Conservation (phyloP, 345 rosid species). For the Arabidopsis thaliana region TAIR10.1 NC_003075.7:12795001-12795500, state of each 20-base stretch:
- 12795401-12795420: constrained; percentile 33
- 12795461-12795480: constrained; percentile 3
- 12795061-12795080: background rate
- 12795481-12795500: background rate
- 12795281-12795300: background rate
- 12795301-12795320: constrained; percentile 8
- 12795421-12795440: constrained; percentile 37
- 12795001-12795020: background rate
- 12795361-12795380: constrained; percentile 42
- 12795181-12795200: constrained; percentile 57
- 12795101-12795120: constrained; percentile 90
- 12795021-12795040: background rate
- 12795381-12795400: constrained; percentile 18
- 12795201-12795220: constrained; percentile 38
- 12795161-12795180: constrained; percentile 87
- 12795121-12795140: constrained; percentile 93
- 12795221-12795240: constrained; percentile 60
- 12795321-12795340: background rate
- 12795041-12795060: background rate
- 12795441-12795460: constrained; percentile 28
- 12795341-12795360: background rate
- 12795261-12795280: background rate
- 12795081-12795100: constrained; percentile 12
- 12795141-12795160: constrained; percentile 99
- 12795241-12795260: constrained; percentile 52